Percentiles rank a stretch among this genome's conserved stretches.
These are phyloP conservation scores for Diversispora epigaea DNA, from an alignment of 192 early-diverging fungal genomes.

Conservation along the genomic window DNA sequence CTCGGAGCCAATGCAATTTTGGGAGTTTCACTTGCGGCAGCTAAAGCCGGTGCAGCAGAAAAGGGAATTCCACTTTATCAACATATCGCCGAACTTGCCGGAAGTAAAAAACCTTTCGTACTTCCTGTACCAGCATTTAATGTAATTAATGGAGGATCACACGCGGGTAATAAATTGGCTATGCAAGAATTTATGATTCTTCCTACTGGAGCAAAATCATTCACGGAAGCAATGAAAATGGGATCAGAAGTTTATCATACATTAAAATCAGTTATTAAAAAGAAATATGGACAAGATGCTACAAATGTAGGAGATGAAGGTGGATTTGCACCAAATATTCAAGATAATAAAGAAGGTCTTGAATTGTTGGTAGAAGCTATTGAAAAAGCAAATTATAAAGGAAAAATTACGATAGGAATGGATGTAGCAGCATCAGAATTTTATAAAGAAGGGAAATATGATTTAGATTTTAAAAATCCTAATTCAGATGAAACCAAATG, in stretches of 20 bases:
- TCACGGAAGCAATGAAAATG: slow-evolving; percentile 96
- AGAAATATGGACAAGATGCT: slow-evolving; percentile 98
- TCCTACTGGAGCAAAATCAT: slow-evolving; percentile 89
- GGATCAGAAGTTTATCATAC: slow-evolving; percentile 97
- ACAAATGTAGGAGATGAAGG: slow-evolving; percentile 99
- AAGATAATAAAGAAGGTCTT: slow-evolving; percentile 94
- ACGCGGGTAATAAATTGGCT: slow-evolving; percentile 99
- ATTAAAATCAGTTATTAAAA: slow-evolving; percentile 96
- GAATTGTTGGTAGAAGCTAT: slow-evolving; percentile 89
- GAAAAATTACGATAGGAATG: slow-evolving; percentile 96
- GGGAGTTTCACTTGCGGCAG: slow-evolving; percentile 95
- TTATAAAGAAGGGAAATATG: slow-evolving; percentile 96
- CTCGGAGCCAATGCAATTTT: slow-evolving; percentile 98
- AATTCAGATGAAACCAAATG: slow-evolving; percentile 73
- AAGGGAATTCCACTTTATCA: slow-evolving; percentile 93
- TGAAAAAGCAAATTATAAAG: slow-evolving; percentile 91
- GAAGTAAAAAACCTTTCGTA: slow-evolving; percentile 79
- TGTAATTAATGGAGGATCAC: slow-evolving; percentile 99
- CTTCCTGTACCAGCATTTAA: slow-evolving; percentile 97
- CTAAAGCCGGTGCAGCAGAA: slow-evolving; percentile 91
- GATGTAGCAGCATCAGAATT: slow-evolving; percentile 98
- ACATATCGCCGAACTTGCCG: slow-evolving; percentile 90
- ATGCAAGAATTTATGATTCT: slow-evolving; percentile 99
- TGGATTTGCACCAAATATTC: slow-evolving; percentile 99
- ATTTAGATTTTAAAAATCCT: slow-evolving; percentile 96